phyloP scores from a whole-genome alignment of 306 rosid species.

The Acacia crassicarpa region DNA sequence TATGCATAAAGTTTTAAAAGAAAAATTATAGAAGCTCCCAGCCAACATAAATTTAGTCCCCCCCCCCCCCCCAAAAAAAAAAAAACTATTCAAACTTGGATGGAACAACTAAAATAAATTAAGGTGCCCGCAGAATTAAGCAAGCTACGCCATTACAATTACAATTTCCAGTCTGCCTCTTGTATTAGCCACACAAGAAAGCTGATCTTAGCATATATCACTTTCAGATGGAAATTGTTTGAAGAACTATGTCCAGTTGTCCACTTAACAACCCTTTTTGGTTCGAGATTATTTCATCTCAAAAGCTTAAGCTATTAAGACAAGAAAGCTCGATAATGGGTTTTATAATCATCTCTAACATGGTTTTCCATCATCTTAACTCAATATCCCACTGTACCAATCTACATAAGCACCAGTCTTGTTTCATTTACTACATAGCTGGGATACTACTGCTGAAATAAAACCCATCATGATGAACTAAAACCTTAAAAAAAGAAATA shows the following conservation, averaged over 20 bases:
- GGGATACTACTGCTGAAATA: background rate
- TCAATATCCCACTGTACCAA: slow-evolving; percentile 20
- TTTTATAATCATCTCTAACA: background rate
- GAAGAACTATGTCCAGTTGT: background rate
- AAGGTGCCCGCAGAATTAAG: slow-evolving; percentile 14
- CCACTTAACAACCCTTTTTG: slow-evolving; percentile 3
- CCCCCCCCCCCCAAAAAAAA: too few species aligned
- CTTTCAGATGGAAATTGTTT: background rate
- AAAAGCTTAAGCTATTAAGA: background rate
- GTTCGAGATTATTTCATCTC: background rate
- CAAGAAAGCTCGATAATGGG: background rate
- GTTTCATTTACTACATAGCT: slow-evolving; percentile 2
- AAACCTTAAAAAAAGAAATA: background rate
- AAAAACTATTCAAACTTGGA: background rate
- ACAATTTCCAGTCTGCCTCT: background rate
- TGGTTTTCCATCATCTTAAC: background rate
- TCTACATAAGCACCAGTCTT: background rate
- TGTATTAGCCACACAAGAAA: background rate
- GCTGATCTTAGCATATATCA: background rate
- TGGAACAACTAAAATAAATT: slow-evolving; percentile 13
- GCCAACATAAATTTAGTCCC: background rate
- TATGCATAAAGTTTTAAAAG: too few species aligned
- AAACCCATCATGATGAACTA: background rate
- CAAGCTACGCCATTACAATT: slow-evolving; percentile 20
- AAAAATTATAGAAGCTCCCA: background rate